These are phyloP conservation scores for Tulasnella calospora DNA, from an alignment of 768 basidiomycete genomes.

Conservation along the genomic window DNA sequence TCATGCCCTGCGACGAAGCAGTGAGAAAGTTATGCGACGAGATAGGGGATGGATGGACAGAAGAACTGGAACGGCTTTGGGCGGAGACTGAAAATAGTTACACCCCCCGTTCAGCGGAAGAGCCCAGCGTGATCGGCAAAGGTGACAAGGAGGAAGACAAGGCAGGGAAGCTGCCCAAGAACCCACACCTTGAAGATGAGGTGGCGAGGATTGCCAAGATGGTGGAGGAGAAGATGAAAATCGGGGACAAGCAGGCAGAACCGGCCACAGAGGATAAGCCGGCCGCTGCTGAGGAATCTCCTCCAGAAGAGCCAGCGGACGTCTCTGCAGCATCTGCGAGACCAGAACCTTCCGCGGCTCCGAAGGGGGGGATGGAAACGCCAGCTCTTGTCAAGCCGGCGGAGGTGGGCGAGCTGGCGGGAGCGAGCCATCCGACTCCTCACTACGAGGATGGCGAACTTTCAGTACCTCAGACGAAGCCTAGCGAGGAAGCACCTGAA, in stretches of 20 bases:
- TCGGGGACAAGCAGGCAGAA: background rate
- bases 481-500: background rate
- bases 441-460: background rate
- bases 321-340: background rate
- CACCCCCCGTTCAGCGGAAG: slow-evolving; percentile 4
- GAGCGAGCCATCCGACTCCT: background rate
- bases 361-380: background rate
- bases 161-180: background rate
- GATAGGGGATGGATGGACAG: slow-evolving; percentile 60
- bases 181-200: slow-evolving; percentile 14
- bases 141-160: background rate
- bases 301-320: background rate
- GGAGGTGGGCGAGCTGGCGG: background rate
- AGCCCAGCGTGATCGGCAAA: background rate
- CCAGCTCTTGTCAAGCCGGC: background rate
- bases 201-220: slow-evolving; percentile 14
- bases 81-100: slow-evolving; percentile 41
- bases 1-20: slow-evolving; percentile 68
- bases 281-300: background rate
- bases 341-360: background rate
- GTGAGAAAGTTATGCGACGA: slow-evolving; percentile 56
- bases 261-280: background rate
- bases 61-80: slow-evolving; percentile 56
- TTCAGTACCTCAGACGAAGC: slow-evolving; percentile 12
- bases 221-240: slow-evolving; percentile 24